Evolutionary conservation across 176 grass and related monocot species (phyloP), one percentile per base, ranked within the genome.

Genomic region (Triticum urartu): DNA sequence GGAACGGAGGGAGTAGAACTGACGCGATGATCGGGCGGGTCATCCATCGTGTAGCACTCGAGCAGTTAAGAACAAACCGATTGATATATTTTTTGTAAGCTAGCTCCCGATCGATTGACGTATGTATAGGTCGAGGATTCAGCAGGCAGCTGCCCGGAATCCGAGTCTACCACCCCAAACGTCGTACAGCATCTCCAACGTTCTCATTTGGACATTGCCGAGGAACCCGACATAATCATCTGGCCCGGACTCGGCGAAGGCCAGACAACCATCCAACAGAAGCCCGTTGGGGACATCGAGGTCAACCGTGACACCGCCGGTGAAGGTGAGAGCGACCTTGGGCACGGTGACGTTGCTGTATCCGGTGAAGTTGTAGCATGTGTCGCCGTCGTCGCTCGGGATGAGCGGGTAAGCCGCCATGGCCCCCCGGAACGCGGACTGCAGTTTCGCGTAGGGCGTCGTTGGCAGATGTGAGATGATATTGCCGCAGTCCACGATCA

Each of bases 181-280:
- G 18, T 89, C 77, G 52, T 90, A 94, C 6, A 97, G 21, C 36
- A 94, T 89, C 68, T 93, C 89, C 5, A 94, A 47, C 0, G 82
- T 90, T 87, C 75, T 94, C 90, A 18, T 97, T 88, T 47, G 48
- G 5, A 97, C 84, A n/a, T 90, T 97, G 28, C 91, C 95, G 1
- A 94, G 26, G 13, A 93, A 80, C 7, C 86, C 85, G 0, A 72
- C 1, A 26, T 56, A 36, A 50, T 4, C 10, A 11, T 80, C 80
- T 5, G 28, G 8, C 17, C 60, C 73, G 1, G 88, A 71, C 3
- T 83, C 89, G 0, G 34, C 42, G 33, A 97, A 94, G 0, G 94
- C 94, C 2, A 97, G 90, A 68, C 92, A 97, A 18, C 38, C 88
- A 5, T 91, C 71, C 14, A 90, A 30, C 2, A 94, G 68, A 2